Conservation (phyloP, 768 basidiomycete genomes). For the Tulasnella sp. region DNA sequence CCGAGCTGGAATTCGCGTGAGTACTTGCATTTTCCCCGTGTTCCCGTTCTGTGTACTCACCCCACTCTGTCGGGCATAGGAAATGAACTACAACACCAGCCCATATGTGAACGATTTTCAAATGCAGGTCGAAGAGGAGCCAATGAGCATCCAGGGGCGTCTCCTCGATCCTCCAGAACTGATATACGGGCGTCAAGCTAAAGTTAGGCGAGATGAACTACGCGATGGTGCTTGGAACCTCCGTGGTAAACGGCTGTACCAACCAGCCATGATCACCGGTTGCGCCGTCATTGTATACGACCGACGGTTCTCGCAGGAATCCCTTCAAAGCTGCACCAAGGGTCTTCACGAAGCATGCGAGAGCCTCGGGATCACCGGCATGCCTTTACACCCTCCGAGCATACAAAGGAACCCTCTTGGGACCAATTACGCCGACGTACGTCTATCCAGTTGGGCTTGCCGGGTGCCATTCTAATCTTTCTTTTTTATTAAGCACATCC, state of each 20-base stretch:
- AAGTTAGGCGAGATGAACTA: conserved; percentile 41
- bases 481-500: conserved; percentile 33
- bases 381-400: conserved; percentile 33
- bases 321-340: conserved; percentile 42
- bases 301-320: conserved; percentile 39
- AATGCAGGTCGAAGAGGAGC: conserved; percentile 43
- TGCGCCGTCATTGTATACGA: conserved; percentile 64
- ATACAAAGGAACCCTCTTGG: conserved; percentile 47
- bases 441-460: not conserved
- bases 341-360: conserved; percentile 24
- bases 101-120: conserved; percentile 66
- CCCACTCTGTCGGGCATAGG: not conserved
- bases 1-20: conserved; percentile 39
- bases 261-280: conserved; percentile 36
- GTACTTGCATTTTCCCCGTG: not conserved
- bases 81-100: conserved; percentile 49
- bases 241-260: conserved; percentile 42
- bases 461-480: not conserved
- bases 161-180: conserved; percentile 54
- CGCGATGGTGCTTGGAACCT: conserved; percentile 69
- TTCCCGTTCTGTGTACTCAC: not conserved
- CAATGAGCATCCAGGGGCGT: conserved; percentile 48
- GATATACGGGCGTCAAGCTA: conserved; percentile 38
- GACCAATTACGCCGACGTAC: conserved; percentile 27
- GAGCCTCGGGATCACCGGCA: conserved; percentile 45